These are phyloP conservation scores for Calonectria pauciramosa DNA, from an alignment of 2,329 filamentous ascomycete genomes.

Conservation along the genomic window DNA sequence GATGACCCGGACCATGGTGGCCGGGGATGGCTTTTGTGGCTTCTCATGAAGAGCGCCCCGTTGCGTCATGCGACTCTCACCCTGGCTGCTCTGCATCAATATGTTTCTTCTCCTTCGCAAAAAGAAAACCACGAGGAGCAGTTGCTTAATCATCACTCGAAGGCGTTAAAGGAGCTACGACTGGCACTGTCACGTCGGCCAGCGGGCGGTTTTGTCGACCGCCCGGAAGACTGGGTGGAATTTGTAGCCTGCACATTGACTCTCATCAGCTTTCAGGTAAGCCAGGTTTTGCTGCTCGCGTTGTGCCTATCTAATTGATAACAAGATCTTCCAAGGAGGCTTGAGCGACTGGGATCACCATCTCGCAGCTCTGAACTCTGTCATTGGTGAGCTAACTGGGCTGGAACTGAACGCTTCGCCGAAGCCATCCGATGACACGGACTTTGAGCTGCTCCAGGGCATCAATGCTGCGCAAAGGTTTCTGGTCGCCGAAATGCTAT, in stretches of 20 bases:
- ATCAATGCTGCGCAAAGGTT: constrained; percentile 39
- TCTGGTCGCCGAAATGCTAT: constrained; percentile 34
- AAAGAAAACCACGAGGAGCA: constrained; percentile 29
- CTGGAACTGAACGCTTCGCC: not conserved
- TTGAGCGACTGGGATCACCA: constrained; percentile 39
- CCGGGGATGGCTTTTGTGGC: constrained; percentile 42
- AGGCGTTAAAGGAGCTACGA: constrained; percentile 36
- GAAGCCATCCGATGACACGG: not conserved
- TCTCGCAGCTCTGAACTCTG: constrained; percentile 31
- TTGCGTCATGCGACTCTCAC: constrained; percentile 42
- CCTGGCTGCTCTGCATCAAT: constrained; percentile 39
- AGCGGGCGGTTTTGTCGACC: constrained; percentile 14
- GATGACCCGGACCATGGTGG: constrained; percentile 37
- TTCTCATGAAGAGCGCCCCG: constrained; percentile 38
- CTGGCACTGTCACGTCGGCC: constrained; percentile 19
- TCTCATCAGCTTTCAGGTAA: constrained; percentile 34
- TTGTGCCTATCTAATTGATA: not conserved
- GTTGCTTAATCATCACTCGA: constrained; percentile 39
- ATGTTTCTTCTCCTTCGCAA: constrained; percentile 26
- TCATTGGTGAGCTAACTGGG: constrained; percentile 22
- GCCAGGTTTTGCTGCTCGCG: accelerated
- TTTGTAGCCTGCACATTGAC: constrained; percentile 37
- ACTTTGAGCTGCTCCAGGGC: constrained; percentile 2
- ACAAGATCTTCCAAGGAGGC: constrained; percentile 38
- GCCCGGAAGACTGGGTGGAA: constrained; percentile 33